Conservation (phyloP, 2,329 filamentous ascomycete genomes). For the Pseudogymnoascus sp. region DNA sequence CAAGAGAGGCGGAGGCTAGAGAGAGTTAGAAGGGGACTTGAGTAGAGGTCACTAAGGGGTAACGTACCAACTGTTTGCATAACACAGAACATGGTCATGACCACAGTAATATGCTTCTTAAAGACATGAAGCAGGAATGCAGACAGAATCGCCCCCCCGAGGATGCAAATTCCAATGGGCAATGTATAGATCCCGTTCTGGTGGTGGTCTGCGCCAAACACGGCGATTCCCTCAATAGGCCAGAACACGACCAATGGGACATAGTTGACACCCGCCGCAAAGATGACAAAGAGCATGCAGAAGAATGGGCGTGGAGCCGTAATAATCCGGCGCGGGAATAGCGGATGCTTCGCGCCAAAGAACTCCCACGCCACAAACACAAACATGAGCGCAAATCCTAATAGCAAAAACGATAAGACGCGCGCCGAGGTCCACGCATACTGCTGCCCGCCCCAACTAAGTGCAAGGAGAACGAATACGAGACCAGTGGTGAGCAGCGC, state of each 20-base stretch:
- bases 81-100: slow-evolving; percentile 43
- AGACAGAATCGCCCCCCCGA: slow-evolving; percentile 50
- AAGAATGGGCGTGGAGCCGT: slow-evolving; percentile 36
- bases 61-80: slow-evolving; percentile 44
- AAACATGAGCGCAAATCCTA: slow-evolving; percentile 18
- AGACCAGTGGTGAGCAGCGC: slow-evolving; percentile 41
- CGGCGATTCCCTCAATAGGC: slow-evolving; percentile 55
- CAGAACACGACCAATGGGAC: slow-evolving; percentile 42
- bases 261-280: slow-evolving; percentile 19
- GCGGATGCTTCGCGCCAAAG: slow-evolving; percentile 11
- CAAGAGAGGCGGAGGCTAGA: slow-evolving; percentile 38
- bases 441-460: slow-evolving; percentile 39
- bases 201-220: slow-evolving; percentile 56
- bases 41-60: not conserved
- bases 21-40: not conserved
- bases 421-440: slow-evolving; percentile 36
- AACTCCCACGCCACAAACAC: slow-evolving; percentile 22
- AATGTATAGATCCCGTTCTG: slow-evolving; percentile 54
- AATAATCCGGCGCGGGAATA: slow-evolving; percentile 32
- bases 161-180: slow-evolving; percentile 55
- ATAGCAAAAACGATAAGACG: slow-evolving; percentile 14
- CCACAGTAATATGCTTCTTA: slow-evolving; percentile 48
- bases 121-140: slow-evolving; percentile 48
- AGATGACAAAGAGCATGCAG: slow-evolving; percentile 21
- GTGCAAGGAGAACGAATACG: slow-evolving; percentile 40